Evolutionary conservation across 495 filamentous ascomycete genomes (phyloP), one percentile per base, ranked within the genome.

Genomic region (Mytilinidion resinicola): DNA sequence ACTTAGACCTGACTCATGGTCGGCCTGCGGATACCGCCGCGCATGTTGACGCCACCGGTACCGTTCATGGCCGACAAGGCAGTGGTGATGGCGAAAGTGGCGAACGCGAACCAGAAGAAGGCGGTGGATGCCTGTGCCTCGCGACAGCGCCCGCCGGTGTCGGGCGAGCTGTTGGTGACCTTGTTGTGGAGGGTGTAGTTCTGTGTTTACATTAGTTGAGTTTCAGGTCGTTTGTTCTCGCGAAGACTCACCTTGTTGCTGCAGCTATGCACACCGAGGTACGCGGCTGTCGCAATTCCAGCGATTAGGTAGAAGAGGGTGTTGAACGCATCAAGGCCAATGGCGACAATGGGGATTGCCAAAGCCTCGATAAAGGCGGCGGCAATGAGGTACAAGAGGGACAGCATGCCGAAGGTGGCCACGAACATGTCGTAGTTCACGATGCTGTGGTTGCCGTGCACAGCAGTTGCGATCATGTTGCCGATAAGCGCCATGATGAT

Each of bases 81-180:
- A 17, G 80, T 58, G 2, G 82, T 82, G 15, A 70, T 80, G 55
- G 75, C 73, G 67, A 77, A 89, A 0, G 81, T 68, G 17, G 76
- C 80, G 76, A 85, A 88, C 53, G 76, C 80, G 72, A 89, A 87
- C 82, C 82, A 89, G 58, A 88, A 76, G 77, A 89, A 89, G 0
- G 86, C 85, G 36, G 71, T 76, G 4, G 78, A 73, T 5, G 86
- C 86, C 72, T 89, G 84, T 9, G 83, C 81, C 68, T 89, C 85
- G 41, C 75, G 83, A 71, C 86, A 89, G 62, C 84, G 78, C 72
- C 83, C 82, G 10, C 56, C 25, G 21, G 62, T 72, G 67, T 85
- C 69, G 58, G 55, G 12, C 0, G 82, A 77, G 65, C 84, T 82
- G 61, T 82, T 80, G 58, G 80, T 84, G 65, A 87, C 77, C 48